phyloP scores from a whole-genome alignment of 1,139 yeast species.

The Candida dubliniensis region DNA sequence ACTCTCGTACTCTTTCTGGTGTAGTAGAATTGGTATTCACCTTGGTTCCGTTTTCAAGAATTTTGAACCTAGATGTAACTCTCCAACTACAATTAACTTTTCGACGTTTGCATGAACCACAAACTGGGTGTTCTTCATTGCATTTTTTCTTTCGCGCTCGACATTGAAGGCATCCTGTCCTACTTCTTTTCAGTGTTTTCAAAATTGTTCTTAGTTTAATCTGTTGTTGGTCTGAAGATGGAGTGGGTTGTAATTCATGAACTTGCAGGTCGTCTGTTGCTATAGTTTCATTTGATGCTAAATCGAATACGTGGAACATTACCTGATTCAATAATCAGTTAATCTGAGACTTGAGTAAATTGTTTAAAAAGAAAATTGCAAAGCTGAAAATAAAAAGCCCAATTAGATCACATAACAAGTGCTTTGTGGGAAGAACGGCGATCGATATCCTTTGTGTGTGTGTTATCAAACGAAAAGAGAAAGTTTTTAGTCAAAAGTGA shows the following conservation, averaged over 20 bases:
- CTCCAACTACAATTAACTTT: constrained; percentile 22
- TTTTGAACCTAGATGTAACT: constrained; percentile 6
- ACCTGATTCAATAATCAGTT: neutral
- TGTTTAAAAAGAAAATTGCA: neutral
- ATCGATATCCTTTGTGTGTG: no score
- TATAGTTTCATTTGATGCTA: constrained; percentile 11
- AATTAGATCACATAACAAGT: no score
- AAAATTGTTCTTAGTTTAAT: constrained; percentile 4
- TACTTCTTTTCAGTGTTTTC: constrained; percentile 15
- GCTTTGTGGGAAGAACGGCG: no score
- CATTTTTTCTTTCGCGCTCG: constrained; percentile 25
- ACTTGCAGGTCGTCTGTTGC: constrained; percentile 1
- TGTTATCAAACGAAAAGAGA: no score
- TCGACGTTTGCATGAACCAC: constrained; percentile 24
- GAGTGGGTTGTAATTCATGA: neutral
- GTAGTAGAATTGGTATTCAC: neutral
- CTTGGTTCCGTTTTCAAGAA: constrained; percentile 1
- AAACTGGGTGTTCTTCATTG: constrained; percentile 28
- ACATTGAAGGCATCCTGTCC: constrained; percentile 21
- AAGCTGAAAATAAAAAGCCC: neutral
- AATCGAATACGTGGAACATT: constrained; percentile 12
- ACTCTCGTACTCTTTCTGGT: neutral
- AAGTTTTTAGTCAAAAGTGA: no score
- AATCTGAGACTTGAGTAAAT: neutral
- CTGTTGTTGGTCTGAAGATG: neutral